Base-by-base conservation (phyloP, 1,284 basidiomycete genomes). In the Malassezia furfur region DNA sequence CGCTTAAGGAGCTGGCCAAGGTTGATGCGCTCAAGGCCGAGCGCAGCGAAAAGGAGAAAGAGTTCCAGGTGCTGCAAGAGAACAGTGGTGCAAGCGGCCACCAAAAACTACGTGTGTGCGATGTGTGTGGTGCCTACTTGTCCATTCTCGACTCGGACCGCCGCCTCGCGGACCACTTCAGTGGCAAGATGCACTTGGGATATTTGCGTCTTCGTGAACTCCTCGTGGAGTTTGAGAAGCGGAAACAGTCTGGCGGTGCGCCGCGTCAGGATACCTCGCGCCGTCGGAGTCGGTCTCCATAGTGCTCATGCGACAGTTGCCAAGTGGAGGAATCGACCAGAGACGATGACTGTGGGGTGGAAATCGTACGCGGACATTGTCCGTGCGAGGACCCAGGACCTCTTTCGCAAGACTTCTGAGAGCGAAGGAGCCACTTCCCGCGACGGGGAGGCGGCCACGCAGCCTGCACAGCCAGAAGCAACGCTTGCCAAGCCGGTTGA, bases 131-230 rank as follows among this genome's bases (percentile, higher is more conserved):
- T 71, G 94, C 94, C 19, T 98, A 98, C 79, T 81, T 99, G 44
- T 94, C 89, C 32, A 89, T 98, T 30, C 81, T 98, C 57, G 94
- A 99, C 78, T 96, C 91, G 60, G 94, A 99, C 79, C 85, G 94
- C 76, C 89, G 94, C 76, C 80, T 99, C 62, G 94, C 94, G 48
- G 94, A 99, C 79, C 94, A 99, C 77, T 99, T 99, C 78, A 94
- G 94, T 78, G 94, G 94, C 68, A 98, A 98, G 80, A 91, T 89
- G 90, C 94, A 98, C 79, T 78, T 98, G 68, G 94, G 94, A 10
- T 99, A 98, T 78, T 88, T 96, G 75, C 91, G 96, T 77, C 80
- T 99, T 62, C 86, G 94, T 53, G 90, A 93, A 78, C 86, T 94
- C 81, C 82, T 98, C 59, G 76, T 79, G 50, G 87, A 88, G 74